Base-by-base conservation (phyloP, 495 filamentous ascomycete species). In the Xylaria cubensis region DNA sequence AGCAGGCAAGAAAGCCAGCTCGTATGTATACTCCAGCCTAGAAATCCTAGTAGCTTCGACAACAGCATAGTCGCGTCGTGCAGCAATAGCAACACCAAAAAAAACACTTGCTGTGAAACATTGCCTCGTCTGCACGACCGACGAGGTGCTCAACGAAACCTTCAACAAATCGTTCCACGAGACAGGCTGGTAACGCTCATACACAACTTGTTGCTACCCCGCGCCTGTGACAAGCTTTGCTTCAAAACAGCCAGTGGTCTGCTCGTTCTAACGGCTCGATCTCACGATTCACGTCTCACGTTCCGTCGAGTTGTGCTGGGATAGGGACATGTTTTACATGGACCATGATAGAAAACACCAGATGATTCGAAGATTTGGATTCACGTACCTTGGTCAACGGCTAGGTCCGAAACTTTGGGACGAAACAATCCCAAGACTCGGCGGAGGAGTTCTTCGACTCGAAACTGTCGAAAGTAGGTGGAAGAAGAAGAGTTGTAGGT, bases 351-450 rank as follows among this genome's bases (percentile, higher is more conserved):
- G 44, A 32, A 65, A 34, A 50, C 24, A 21, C 21, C 26, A 65
- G 24, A 65, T 3, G 15, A 34, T 0, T 1, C 34, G n/a, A n/a
- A 65, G 3, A 21, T 32, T 3, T 19, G 19, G 26, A 48, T 64
- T 64, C 61, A 65, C 63, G n/a, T 65, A 65, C 63, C 63, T 65
- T 65, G 63, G 41, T 32, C 63, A 32, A 48, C 10, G 4, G 24
- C 42, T 65, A 12, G 10, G 42, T 65, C 42, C 24, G 26, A 4
- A 15, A 3, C 4, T 36, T 24, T 9, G 41, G 42, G 48, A 32
- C 34, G 4, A 42, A 9, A 29, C 21, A 34, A 65, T 21, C 39
- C 42, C 41, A 44, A 39, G 1, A 32, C 53, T 56, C 3, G 24
- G 26, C 6, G 13, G 53, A 56, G 53, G 13, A 26, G 34, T 39